A percentile compares a stretch with the other conserved stretches of the same genome.
Conservation (phyloP, 495 filamentous ascomycete species). For the Xylaria cubensis region DNA sequence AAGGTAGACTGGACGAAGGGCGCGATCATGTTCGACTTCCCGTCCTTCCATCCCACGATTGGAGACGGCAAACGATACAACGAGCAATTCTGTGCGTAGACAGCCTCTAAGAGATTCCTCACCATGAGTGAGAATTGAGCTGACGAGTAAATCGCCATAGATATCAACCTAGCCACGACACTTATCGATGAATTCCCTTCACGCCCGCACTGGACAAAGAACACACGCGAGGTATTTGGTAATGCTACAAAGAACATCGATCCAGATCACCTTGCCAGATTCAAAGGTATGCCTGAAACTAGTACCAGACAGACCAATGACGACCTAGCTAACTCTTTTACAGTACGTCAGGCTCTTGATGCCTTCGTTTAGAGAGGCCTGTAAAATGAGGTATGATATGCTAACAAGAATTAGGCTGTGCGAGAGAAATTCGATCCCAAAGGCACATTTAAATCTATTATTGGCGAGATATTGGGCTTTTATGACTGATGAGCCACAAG, state of each 20-base stretch:
- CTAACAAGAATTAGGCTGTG: slow-evolving; percentile 18
- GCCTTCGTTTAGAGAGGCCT: background rate
- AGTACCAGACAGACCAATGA: background rate
- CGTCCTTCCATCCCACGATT: slow-evolving; percentile 49
- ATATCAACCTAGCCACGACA: slow-evolving; percentile 51
- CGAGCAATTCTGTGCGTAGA: slow-evolving; percentile 54
- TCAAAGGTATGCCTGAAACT: slow-evolving; percentile 47
- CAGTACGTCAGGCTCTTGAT: slow-evolving; percentile 3
- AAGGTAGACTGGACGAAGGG: slow-evolving; percentile 55
- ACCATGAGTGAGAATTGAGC: background rate
- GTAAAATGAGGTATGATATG: background rate
- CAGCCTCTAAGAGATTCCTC: background rate
- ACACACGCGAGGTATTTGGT: slow-evolving; percentile 53
- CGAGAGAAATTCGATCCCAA: slow-evolving; percentile 51
- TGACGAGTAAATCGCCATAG: slow-evolving; percentile 33
- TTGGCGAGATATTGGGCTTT: slow-evolving; percentile 55
- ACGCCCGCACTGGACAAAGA: slow-evolving; percentile 61
- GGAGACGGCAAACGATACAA: slow-evolving; percentile 57
- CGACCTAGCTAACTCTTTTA: slow-evolving; percentile 17
- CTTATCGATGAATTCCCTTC: slow-evolving; percentile 57
- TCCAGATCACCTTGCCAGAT: slow-evolving; percentile 50
- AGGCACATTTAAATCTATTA: slow-evolving; percentile 52
- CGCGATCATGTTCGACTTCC: slow-evolving; percentile 61
- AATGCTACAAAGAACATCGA: slow-evolving; percentile 55
- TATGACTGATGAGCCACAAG: slow-evolving; percentile 33